Conservation (phyloP, 2,329 filamentous ascomycete genomes). For the Neocatenulostroma microsporum region DNA sequence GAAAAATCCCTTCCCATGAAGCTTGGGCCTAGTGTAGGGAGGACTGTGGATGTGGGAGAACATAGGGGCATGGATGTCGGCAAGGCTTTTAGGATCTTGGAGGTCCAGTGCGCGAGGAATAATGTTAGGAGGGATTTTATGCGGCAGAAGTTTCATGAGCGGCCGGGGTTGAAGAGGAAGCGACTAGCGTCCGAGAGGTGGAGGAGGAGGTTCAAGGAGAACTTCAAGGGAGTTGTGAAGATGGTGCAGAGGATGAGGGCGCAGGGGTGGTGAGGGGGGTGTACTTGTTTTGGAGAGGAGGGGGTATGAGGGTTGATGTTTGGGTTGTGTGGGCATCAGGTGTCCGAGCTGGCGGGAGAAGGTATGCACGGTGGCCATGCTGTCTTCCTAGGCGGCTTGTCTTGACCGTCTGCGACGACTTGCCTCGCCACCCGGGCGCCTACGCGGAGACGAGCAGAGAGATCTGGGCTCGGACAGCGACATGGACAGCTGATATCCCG, state of each 20-base stretch:
- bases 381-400: too few relatives aligned
- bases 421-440: too few relatives aligned
- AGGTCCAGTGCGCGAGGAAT: constrained; percentile 46
- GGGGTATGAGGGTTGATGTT: neutral
- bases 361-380: too few relatives aligned
- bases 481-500: too few relatives aligned
- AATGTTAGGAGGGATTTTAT: constrained; percentile 49
- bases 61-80: constrained; percentile 39
- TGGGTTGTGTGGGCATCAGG: neutral
- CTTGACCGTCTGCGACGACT: too few relatives aligned
- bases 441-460: too few relatives aligned
- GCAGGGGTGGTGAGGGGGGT: constrained; percentile 63
- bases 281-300: neutral
- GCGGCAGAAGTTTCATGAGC: constrained; percentile 64
- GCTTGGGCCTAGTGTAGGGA: constrained; percentile 34
- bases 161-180: constrained; percentile 70
- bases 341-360: neutral
- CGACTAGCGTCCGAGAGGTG: constrained; percentile 62
- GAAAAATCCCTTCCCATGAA: constrained; percentile 19
- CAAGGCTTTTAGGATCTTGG: constrained; percentile 40
- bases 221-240: constrained; percentile 56
- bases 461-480: too few relatives aligned
- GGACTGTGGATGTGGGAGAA: constrained; percentile 32
- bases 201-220: constrained; percentile 59
- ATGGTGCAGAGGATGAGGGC: constrained; percentile 62